Percentiles rank a stretch among this genome's conserved stretches.
These are phyloP conservation scores for Botryotinia narcissicola DNA, from an alignment of 2,329 filamentous ascomycete species.

Conservation along the genomic window DNA sequence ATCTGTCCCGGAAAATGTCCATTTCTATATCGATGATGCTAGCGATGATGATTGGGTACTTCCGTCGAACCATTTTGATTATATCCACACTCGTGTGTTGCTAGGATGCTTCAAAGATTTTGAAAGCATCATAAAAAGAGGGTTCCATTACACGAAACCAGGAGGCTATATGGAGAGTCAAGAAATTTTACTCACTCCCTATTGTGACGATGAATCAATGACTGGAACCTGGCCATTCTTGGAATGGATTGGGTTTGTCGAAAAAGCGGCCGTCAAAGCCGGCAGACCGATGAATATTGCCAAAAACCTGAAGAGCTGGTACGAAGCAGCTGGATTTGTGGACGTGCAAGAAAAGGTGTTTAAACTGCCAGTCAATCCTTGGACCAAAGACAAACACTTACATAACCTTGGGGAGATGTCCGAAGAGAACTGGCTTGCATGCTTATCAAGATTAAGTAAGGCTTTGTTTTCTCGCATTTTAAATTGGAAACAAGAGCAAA, in stretches of 20 bases:
- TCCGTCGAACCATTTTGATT: constrained; percentile 52
- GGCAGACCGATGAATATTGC: constrained; percentile 31
- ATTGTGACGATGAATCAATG: constrained; percentile 45
- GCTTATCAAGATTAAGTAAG: constrained; percentile 33
- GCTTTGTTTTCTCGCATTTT: constrained; percentile 32
- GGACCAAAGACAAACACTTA: constrained; percentile 45
- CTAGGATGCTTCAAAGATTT: constrained; percentile 38
- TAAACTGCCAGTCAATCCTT: constrained; percentile 54
- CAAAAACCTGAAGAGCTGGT: constrained; percentile 32
- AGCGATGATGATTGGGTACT: constrained; percentile 46
- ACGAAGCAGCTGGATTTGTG: constrained; percentile 51
- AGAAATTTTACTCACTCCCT: constrained; percentile 43
- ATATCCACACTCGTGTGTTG: constrained; percentile 51
- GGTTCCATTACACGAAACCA: constrained; percentile 41
- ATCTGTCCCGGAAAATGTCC: constrained; percentile 68
- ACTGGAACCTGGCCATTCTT: constrained; percentile 30
- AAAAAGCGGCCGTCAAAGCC: constrained; percentile 29
- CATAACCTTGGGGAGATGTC: constrained; percentile 32
- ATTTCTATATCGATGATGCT: constrained; percentile 58
- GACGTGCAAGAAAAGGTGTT: constrained; percentile 53
- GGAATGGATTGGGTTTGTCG: constrained; percentile 28
- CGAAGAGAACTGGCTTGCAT: constrained; percentile 33
- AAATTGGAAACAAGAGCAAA: constrained; percentile 36
- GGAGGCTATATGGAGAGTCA: constrained; percentile 41
- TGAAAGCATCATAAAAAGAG: constrained; percentile 52